Percentiles rank a stretch among this genome's conserved stretches.
Conservation (phyloP, 2,329 filamentous ascomycete genomes). For the Aureobasidium sp. region DNA sequence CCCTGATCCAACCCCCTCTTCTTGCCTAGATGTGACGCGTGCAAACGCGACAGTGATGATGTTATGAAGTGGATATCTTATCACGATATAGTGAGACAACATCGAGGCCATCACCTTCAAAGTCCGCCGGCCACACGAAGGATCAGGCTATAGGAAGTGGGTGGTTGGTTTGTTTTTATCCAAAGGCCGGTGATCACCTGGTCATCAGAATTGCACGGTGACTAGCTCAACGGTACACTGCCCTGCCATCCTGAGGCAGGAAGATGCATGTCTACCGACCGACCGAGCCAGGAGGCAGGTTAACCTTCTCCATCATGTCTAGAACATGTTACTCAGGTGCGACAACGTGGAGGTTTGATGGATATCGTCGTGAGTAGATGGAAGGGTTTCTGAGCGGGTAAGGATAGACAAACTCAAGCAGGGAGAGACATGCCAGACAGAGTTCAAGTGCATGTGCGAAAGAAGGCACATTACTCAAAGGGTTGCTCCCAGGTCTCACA, state of each 20-base stretch:
- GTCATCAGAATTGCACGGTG: not conserved
- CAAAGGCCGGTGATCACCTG: slow-evolving; percentile 6
- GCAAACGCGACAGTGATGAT: not conserved
- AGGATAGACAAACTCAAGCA: slow-evolving; percentile 10
- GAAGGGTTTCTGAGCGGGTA: slow-evolving; percentile 14
- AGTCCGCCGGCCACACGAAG: not conserved
- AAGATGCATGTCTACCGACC: not conserved
- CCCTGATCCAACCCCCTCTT: not conserved
- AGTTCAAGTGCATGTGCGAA: not conserved
- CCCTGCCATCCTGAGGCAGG: not conserved
- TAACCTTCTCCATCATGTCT: slow-evolving; percentile 15
- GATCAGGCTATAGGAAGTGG: not conserved
- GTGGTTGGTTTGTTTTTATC: slow-evolving; percentile 13
- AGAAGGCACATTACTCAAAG: not conserved
- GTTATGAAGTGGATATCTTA: not conserved
- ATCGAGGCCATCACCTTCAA: not conserved
- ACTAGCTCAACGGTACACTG: slow-evolving; percentile 3
- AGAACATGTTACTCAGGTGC: slow-evolving; percentile 16
- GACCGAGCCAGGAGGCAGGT: slow-evolving; percentile 6
- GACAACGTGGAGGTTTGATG: slow-evolving; percentile 7
- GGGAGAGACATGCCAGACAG: slow-evolving; percentile 11
- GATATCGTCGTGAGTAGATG: not conserved
- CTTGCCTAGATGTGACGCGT: not conserved
- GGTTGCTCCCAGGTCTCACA: slow-evolving; percentile 9
- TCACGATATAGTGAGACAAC: slow-evolving; percentile 6